These are phyloP conservation scores for Austroboletus olivaceoglutinosus DNA, from an alignment of 1,284 basidiomycete genomes.

Conservation along the genomic window DNA sequence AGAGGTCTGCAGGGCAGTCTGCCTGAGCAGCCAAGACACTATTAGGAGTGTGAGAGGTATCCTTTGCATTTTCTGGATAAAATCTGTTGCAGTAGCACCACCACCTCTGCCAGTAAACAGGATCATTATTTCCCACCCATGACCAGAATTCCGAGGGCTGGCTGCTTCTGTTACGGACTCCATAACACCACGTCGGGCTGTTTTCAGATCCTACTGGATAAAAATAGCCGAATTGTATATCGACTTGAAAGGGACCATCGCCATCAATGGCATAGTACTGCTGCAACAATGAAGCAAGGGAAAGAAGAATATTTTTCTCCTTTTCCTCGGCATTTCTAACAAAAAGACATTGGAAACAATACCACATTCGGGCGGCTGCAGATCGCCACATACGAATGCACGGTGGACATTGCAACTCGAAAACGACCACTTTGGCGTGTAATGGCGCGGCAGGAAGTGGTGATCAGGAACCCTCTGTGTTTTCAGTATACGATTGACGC, in stretches of 20 bases:
- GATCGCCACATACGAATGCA: slow-evolving; percentile 7
- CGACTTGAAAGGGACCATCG: no score
- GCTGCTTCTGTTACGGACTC: no score
- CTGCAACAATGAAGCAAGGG: neutral
- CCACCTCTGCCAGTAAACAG: no score
- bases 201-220: neutral
- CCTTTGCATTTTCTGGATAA: no score
- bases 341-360: neutral
- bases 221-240: no score
- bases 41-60: neutral
- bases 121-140: no score
- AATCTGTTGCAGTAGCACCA: no score
- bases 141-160: no score
- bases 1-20: neutral
- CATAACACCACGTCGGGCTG: no score
- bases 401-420: slow-evolving; percentile 7
- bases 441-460: neutral
- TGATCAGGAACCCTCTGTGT: neutral
- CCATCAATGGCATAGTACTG: neutral
- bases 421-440: slow-evolving; percentile 1
- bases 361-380: neutral
- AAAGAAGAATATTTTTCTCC: neutral
- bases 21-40: neutral
- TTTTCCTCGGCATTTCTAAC: no score
- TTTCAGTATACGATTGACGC: no score